Evolutionary conservation across 345 rosid species (phyloP), one percentile per base, ranked within the genome.

Genomic region (Boechera stricta): DNA sequence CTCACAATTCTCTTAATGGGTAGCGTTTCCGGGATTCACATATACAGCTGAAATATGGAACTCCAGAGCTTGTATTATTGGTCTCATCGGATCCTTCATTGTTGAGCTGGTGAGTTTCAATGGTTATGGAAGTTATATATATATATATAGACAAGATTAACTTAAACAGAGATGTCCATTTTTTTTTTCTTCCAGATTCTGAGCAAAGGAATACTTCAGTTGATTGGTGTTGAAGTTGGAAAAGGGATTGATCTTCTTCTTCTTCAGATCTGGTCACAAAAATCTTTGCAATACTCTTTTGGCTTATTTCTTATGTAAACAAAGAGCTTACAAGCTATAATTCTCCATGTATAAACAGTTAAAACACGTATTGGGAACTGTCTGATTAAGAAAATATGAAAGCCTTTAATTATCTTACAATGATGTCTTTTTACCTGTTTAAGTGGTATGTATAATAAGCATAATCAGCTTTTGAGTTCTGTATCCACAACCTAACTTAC

Each of bases 51-150:
- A 91, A 80, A 79, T 77, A 80, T 91, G 94, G 97, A 94, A 94
- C 75, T 91, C 97, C n/a, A 88, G 94, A 80, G 96, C 96, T 71
- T 91, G 97, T 71, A 94, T 94, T 94, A 87, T 89, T 77, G 97
- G 96, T 58, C 83, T 94, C 69, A 77, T 90, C 7, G 94, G 92
- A 13, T 63, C 67, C 51, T 91, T 87, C 83, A 82, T 94, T 35
- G 86, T 86, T 12, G 97, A 94, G 79, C 79, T 90, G 83, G 97
- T 94, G 67, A 70, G 87, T 69, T 24, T 38, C 18, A 42, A 31
- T 24, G 26, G 1, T 6, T 52, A 49, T 28, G n/a, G 45, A 29
- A 31, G 13, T 10, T 41, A 10, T 10, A 36, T 35, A 31, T 31
- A 31, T 36, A 18, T 13, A 9, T 36, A 0, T 11, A 54, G 41